Evolutionary conservation across 148 eudicot genomes (phyloP).

Genomic region (Salicornia ramosissima): DNA sequence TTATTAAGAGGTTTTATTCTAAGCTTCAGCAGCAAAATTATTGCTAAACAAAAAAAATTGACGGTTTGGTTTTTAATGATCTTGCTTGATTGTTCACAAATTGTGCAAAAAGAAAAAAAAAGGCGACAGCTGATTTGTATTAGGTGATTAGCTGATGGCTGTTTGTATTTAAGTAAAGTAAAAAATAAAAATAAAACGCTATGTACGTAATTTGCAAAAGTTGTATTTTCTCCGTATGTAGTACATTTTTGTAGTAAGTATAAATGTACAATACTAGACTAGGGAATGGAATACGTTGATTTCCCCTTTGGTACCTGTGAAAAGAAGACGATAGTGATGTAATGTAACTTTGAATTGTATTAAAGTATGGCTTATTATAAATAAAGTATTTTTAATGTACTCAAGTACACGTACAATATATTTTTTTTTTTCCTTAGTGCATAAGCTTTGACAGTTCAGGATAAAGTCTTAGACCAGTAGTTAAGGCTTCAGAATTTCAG

Average conservation of each 20-base stretch:
- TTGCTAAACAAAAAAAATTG: neutral
- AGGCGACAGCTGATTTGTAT: neutral
- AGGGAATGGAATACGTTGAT: too few species aligned
- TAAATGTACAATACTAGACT: too few species aligned
- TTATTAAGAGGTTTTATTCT: constrained; percentile 51
- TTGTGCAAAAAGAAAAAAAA: neutral
- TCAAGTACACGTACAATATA: neutral
- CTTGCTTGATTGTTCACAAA: neutral
- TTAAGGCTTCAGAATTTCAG: too few species aligned
- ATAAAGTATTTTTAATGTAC: too few species aligned
- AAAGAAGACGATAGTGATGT: neutral
- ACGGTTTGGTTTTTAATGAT: neutral
- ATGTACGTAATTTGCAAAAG: too few species aligned
- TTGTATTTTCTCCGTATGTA: too few species aligned
- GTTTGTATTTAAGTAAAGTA: neutral
- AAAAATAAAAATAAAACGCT: neutral
- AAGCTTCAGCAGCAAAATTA: constrained; percentile 45
- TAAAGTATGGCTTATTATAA: neutral
- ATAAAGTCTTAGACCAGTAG: neutral
- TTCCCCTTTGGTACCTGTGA: neutral
- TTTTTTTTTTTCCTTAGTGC: neutral
- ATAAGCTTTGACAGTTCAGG: neutral
- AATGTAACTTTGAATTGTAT: neutral
- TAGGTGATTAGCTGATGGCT: neutral
- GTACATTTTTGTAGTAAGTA: too few species aligned